Base-by-base conservation (phyloP, 768 basidiomycete genomes). In the Serendipita vermifera region DNA sequence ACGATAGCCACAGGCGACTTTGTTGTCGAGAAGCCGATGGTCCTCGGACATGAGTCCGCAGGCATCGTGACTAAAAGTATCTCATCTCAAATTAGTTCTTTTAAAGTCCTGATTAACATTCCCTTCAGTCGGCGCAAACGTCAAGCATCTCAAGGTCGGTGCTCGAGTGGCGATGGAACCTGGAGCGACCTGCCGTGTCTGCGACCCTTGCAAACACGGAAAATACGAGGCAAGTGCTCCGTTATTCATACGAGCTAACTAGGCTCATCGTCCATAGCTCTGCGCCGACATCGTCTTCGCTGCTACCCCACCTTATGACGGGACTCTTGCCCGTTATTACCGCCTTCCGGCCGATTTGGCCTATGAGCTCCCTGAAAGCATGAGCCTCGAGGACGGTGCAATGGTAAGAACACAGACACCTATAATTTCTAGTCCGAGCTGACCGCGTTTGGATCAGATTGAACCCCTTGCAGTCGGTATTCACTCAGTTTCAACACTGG, bases 391-490 rank as follows among this genome's bases (percentile, higher is more conserved):
- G 68, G 92, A 98, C 66, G 94, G 93, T 31, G 92, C 94, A 4
- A 86, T 97, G 87, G 87, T 87, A 56, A 51, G 72, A 58, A n/a
- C 3, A 13, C 17, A 2, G 3, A 31, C 48, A 38, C 13, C 51
- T 15, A 13, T 6, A 22, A 4, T 7, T 40, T 31, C 3, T 11
- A 29, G 27, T 27, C 13, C 7, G 11, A 5, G 5, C 39, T 58
- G 17, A 15, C 38, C 9, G 6, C 11, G 26, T 22, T n/a, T n/a
- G n/a, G 33, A 48, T 35, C 55, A 90, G 88, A 91, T 96, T 73
- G 94, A 97, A 68, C 94, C 94, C 3, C 78, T 97, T 36, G 82
- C 93, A 22, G 94, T 97, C 24, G 94, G 81, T 3, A 78, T 96
- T 11, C 93, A 97, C 68, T 84, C 90, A 0, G 84, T 96, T 29